phyloP scores from a whole-genome alignment of 148 eudicot genomes.

The Rheum nobile region DNA sequence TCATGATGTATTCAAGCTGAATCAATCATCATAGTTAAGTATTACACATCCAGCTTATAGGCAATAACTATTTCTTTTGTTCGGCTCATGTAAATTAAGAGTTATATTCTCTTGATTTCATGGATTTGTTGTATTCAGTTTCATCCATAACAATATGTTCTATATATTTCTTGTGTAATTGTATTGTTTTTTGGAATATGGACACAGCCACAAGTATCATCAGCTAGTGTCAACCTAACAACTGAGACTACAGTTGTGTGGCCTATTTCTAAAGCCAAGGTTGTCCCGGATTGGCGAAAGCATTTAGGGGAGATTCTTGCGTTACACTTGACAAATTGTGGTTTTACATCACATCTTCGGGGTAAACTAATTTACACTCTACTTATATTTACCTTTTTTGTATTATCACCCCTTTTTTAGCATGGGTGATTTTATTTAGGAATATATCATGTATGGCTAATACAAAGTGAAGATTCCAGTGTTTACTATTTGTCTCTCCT shows the following conservation, averaged over 20 bases:
- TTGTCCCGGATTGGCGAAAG: conserved; percentile 65
- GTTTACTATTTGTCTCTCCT: not conserved
- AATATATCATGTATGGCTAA: too few species aligned
- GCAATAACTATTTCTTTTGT: conserved; percentile 8
- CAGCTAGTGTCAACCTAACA: conserved; percentile 84
- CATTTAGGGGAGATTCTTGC: too few species aligned
- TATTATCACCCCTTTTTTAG: too few species aligned
- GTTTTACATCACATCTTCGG: conserved; percentile 62
- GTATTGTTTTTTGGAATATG: conserved; percentile 3
- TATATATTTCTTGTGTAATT: not conserved
- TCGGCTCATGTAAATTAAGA: not conserved
- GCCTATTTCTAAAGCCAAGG: conserved; percentile 77
- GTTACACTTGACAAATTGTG: too few species aligned
- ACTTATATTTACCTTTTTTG: not conserved
- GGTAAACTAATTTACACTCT: conserved; percentile 26
- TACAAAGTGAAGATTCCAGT: too few species aligned
- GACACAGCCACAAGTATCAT: conserved; percentile 80
- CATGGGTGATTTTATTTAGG: too few species aligned
- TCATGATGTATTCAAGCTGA: not conserved
- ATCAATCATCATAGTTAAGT: not conserved
- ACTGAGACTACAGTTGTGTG: conserved; percentile 90
- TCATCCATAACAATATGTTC: too few species aligned
- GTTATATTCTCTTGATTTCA: not conserved
- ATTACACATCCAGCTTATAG: not conserved
- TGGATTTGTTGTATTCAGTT: not conserved